These are phyloP conservation scores for Knoxdaviesia capensis DNA, from an alignment of 2,329 filamentous ascomycete genomes.

Conservation along the genomic window DNA sequence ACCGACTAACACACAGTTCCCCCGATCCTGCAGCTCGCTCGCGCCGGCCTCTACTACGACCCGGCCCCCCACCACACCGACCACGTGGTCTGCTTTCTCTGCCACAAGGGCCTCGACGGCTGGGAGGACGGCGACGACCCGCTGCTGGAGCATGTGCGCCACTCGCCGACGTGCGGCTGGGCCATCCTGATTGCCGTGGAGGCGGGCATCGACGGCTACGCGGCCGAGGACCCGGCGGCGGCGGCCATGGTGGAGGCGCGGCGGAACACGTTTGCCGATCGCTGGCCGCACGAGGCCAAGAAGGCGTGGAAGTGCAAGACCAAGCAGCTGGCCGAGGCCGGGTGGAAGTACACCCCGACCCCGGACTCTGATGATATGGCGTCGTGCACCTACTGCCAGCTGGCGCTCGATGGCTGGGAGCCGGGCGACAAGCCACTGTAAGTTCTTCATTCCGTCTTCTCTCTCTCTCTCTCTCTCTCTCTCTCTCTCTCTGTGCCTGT, in stretches of 20 bases:
- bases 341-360: constrained; percentile 84
- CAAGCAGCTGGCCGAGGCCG: constrained; percentile 78
- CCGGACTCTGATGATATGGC: constrained; percentile 72
- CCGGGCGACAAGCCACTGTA: constrained; percentile 73
- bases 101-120: constrained; percentile 64
- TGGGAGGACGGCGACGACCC: constrained; percentile 84
- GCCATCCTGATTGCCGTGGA: constrained; percentile 50
- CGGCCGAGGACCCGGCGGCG: constrained; percentile 53
- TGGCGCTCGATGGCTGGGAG: constrained; percentile 90
- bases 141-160: constrained; percentile 64
- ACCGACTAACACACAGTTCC: constrained; percentile 3
- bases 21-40: constrained; percentile 44
- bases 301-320: constrained; percentile 78
- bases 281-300: constrained; percentile 81
- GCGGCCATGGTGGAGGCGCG: constrained; percentile 56
- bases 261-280: constrained; percentile 60
- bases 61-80: constrained; percentile 59
- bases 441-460: constrained; percentile 13
- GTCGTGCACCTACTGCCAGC: constrained; percentile 74
- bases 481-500: too few relatives aligned
- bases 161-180: constrained; percentile 71
- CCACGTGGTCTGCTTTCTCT: constrained; percentile 80
- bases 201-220: constrained; percentile 38
- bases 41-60: constrained; percentile 78
- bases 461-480: too few relatives aligned